Percentiles rank a stretch among this genome's conserved stretches.
Conservation (phyloP, 345 rosid genomes). For the Camelina sativa region DNA sequence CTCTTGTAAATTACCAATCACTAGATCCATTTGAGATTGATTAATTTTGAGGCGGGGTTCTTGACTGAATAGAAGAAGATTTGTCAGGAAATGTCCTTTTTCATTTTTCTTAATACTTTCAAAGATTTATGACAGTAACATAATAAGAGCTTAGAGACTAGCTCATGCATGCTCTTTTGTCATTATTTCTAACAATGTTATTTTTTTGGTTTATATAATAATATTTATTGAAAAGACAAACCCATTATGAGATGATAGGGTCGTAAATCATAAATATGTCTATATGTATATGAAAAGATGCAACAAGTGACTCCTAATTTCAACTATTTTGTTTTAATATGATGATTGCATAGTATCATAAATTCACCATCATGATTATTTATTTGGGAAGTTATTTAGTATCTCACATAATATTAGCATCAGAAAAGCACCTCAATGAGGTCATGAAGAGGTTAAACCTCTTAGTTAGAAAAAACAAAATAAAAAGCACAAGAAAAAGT, state of each 20-base stretch:
- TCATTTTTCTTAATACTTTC: not conserved
- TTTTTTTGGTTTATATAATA: slow-evolving; percentile 33
- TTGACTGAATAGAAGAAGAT: not conserved
- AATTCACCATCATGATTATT: slow-evolving; percentile 18
- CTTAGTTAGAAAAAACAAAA: not conserved
- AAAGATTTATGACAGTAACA: not conserved
- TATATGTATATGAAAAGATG: slow-evolving; percentile 25
- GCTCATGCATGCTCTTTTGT: slow-evolving; percentile 34
- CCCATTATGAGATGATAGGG: slow-evolving; percentile 54
- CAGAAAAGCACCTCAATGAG: slow-evolving; percentile 36
- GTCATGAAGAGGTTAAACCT: slow-evolving; percentile 26
- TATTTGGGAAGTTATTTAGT: not conserved
- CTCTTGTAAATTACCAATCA: not conserved
- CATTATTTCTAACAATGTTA: slow-evolving; percentile 38
- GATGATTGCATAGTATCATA: slow-evolving; percentile 25
- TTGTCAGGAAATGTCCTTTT: not conserved
- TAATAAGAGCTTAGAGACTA: not conserved
- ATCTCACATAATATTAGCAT: slow-evolving; percentile 33
- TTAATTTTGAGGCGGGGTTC: not conserved
- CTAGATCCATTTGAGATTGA: not conserved
- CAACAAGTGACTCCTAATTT: slow-evolving; percentile 23
- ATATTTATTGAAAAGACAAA: slow-evolving; percentile 50
- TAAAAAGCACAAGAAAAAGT: not conserved
- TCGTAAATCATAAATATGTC: slow-evolving; percentile 41
- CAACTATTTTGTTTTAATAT: slow-evolving; percentile 20